Base-by-base conservation (phyloP, 305 asterid genomes). In the Vinca major region DNA sequence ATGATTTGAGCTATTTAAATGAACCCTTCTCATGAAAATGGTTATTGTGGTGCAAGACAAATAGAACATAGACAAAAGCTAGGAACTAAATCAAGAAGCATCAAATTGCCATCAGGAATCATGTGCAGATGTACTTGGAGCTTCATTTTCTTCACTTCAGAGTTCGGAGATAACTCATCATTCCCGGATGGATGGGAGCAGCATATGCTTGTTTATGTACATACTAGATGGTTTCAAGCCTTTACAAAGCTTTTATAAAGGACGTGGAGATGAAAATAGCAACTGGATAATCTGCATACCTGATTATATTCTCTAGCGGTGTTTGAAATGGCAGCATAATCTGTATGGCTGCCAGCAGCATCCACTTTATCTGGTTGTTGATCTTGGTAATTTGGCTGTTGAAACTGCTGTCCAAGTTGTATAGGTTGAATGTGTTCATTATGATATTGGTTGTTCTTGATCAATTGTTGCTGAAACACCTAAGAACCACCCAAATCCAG, bases 391-490 rank as follows among this genome's bases (percentile, higher is more conserved):
- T 51, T 69, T 67, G 79, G 67, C 45, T 52, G 52, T 47, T 63
- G 63, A 37, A 76, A 41, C 41, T 37, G 51, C 20, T 70, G 56
- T 45, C 72, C 60, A 66, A 52, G 77, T 26, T 62, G 63, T 7
- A 53, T 56, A 56, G 66, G 62, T 67, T 51, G 73, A 57, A 50
- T 39, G 51, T 20, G 14, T 37, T 62, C 74, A 48, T 55, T 72
- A 40, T 60, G 67, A 20, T 69, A 44, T 47, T 49, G 72, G 43
- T 63, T 57, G 65, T 49, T 68, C 47, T 63, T 73, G 67, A 60
- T 66, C 55, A 67, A 52, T 66, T 67, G 76, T 54, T n/a, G 67
- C 66, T 76, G 73, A 74, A 55, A 68, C 37, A 71, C 57, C 71
- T 71, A 21, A 58, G 51, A 65, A 71, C 45, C 51, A 58, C 40